Conservation (phyloP, 2,329 filamentous ascomycete genomes). For the Arthrobotrys iridis region DNA sequence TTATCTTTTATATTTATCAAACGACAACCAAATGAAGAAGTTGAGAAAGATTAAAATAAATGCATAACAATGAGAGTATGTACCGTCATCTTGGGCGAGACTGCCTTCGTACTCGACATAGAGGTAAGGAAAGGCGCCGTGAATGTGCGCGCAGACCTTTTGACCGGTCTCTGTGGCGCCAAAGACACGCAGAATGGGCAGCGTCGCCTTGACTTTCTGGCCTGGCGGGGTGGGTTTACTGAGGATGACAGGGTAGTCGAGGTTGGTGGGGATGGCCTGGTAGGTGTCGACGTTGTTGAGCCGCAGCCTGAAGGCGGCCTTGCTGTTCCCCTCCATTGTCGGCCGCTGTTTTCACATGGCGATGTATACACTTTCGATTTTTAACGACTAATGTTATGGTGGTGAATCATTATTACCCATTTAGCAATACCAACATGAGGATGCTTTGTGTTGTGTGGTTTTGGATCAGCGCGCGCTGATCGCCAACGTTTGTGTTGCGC, state of each 20-base stretch:
- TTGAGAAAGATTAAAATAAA: not conserved
- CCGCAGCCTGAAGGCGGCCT: constrained; percentile 77
- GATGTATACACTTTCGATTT: too few species aligned
- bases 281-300: constrained; percentile 97
- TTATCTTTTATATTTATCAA: not conserved
- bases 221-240: constrained; percentile 71
- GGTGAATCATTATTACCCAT: too few species aligned
- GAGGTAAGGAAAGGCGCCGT: constrained; percentile 95
- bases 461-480: too few species aligned
- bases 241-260: constrained; percentile 70
- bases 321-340: constrained; percentile 15
- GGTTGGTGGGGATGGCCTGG: constrained; percentile 76
- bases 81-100: constrained; percentile 74
- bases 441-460: too few species aligned
- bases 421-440: too few species aligned
- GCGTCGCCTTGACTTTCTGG: constrained; percentile 71
- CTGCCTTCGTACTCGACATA: constrained; percentile 84
- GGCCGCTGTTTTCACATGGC: too few species aligned
- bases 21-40: not conserved
- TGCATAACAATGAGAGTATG: not conserved
- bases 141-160: constrained; percentile 94
- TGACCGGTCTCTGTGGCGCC: constrained; percentile 93
- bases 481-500: too few species aligned
- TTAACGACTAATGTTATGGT: too few species aligned
- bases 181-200: constrained; percentile 90